These are phyloP conservation scores for Zoysia matrella DNA, from an alignment of 202 grass and related monocot species.

Conservation along the genomic window DNA sequence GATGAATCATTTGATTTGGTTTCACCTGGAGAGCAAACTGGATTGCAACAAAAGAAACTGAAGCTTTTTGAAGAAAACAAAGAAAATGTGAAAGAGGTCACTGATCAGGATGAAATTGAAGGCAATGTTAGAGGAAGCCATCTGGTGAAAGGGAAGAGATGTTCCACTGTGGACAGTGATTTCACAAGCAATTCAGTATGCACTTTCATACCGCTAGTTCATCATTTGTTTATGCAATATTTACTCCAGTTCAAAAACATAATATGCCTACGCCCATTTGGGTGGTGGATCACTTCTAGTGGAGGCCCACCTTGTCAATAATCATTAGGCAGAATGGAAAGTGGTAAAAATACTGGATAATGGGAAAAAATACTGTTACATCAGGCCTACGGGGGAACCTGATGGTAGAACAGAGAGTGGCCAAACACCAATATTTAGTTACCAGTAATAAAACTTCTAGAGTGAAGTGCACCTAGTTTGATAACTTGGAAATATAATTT, in stretches of 20 bases:
- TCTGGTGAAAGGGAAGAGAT: slow-evolving; percentile 28
- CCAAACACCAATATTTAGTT: not conserved
- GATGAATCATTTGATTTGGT: slow-evolving; percentile 40
- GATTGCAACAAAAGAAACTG: slow-evolving; percentile 40
- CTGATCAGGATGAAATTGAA: slow-evolving; percentile 36
- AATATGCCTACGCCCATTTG: not conserved
- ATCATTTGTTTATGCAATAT: slow-evolving; percentile 25
- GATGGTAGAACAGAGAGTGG: not conserved
- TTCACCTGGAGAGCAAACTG: slow-evolving; percentile 12
- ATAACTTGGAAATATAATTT: slow-evolving; percentile 26
- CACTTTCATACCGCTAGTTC: slow-evolving; percentile 28
- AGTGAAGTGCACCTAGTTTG: slow-evolving; percentile 13
- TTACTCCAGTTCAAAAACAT: not conserved
- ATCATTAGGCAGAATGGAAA: not conserved
- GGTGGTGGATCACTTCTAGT: not conserved
- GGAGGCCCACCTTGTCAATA: slow-evolving; percentile 27
- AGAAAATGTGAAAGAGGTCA: slow-evolving; percentile 42
- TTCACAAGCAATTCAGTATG: slow-evolving; percentile 23
- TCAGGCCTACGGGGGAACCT: not conserved
- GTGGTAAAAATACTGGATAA: slow-evolving; percentile 21
- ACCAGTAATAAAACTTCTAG: slow-evolving; percentile 14
- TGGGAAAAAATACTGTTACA: not conserved
- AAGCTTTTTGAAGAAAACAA: slow-evolving; percentile 48
- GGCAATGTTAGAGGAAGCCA: slow-evolving; percentile 29
- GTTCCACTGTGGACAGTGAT: slow-evolving; percentile 33